A percentile compares a stretch with the other conserved stretches of the same genome.
Evolutionary conservation across 129 eudicot species (phyloP).

Genomic region (Logfia minima): DNA sequence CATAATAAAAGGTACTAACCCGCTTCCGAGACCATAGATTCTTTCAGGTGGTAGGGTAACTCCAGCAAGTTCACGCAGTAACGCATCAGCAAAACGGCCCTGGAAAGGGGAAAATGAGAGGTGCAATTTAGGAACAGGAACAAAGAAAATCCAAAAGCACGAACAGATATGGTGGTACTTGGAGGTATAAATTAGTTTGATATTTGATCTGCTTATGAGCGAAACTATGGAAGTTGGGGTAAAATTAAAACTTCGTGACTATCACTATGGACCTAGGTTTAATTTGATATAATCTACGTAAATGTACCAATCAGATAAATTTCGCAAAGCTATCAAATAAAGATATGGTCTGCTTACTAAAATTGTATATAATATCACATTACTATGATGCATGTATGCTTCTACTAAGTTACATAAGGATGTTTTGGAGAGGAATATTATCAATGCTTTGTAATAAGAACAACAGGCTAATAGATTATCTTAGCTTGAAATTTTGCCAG

Average conservation of each 20-base stretch:
- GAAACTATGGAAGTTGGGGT: background rate
- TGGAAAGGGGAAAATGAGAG: constrained; percentile 23
- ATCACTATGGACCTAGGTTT: background rate
- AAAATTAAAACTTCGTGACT: background rate
- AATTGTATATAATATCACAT: background rate
- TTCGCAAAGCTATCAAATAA: background rate
- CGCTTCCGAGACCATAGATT: constrained; percentile 84
- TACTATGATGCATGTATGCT: background rate
- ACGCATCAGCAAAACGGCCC: constrained; percentile 89
- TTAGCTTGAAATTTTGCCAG: constrained; percentile 3
- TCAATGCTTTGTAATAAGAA: background rate
- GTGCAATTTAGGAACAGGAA: background rate
- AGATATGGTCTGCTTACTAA: background rate
- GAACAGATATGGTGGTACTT: background rate
- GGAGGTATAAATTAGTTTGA: too few relatives aligned
- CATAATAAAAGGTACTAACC: constrained; percentile 46
- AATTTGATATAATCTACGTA: background rate
- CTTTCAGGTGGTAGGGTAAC: constrained; percentile 83
- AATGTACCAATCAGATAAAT: background rate
- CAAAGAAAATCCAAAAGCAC: background rate
- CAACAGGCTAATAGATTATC: constrained; percentile 9
- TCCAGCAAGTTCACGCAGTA: constrained; percentile 91
- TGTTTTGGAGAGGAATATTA: background rate
- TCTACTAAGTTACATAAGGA: background rate
- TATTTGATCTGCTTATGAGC: background rate